Evolutionary conservation across 106 monocot species (phyloP), one percentile per base, ranked within the genome.

Genomic region (Dendrobium officinale): DNA sequence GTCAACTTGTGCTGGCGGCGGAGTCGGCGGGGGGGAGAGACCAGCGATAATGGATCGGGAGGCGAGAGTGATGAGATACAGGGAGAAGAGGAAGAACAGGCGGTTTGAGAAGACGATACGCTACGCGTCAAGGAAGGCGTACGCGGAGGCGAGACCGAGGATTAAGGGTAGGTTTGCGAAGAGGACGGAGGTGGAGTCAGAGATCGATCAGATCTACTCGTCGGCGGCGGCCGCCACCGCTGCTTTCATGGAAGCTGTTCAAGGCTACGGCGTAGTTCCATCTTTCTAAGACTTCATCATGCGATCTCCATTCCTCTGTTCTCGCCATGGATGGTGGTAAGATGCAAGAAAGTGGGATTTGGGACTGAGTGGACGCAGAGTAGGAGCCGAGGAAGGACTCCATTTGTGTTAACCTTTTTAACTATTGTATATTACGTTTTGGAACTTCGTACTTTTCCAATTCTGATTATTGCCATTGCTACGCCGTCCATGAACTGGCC

Each of bases 131-230:
- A 59, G 86, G 41, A 86, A 86, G 80, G 86, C 86, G 1, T 86
- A 88, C 75, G 91, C 91, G 1, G 91, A 92, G 83, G 81, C 85
- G 68, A 58, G 89, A 81, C 89, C 87, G 47, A 59, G 91, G 82
- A 83, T 92, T 66, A 92, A 92, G 75, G 91, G 91, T 49, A 64
- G 91, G 82, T 92, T 92, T 77, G 91, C 85, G 44, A 92, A 89
- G 85, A 40, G 88, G 58, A 45, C 80, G 54, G 86, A 86, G 73
- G 73, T 80, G 19, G 82, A 85, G 41, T 67, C 58, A 1, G 85
- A 87, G 56, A 81, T 85, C 11, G 86, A 75, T 47, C 70, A 20
- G 55, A 76, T 86, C 73, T 82, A 77, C 61, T 79, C 84, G 40
- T 54, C 78, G 33, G 31, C 85, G 17, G 72, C 75, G 0, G 80